Base-by-base conservation (phyloP, 805 yeast genomes). In the Yamadazyma nakazawae region DNA sequence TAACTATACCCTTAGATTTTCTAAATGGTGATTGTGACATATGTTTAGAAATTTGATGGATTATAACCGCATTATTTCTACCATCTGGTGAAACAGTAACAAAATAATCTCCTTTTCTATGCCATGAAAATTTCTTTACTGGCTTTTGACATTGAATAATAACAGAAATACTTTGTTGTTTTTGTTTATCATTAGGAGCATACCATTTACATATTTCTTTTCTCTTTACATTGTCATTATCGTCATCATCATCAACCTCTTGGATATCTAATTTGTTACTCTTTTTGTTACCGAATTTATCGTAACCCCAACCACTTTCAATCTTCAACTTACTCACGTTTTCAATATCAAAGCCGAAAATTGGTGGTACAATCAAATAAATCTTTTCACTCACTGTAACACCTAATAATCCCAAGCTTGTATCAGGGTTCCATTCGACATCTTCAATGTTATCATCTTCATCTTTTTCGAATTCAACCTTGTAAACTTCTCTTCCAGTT, bases 81-180 rank as follows among this genome's bases (percentile, higher is more conserved):
- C 89, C 85, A 43, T 88, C 94, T 43, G 98, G 97, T n/a, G 96
- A 83, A n/a, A 89, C 96, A 3, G 96, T 84, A 53, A 92, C 96
- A 58, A 94, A 88, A 64, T 94, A 94, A 71, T 94, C 99, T 59
- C 99, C 99, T 61, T 87, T 86, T 65, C 97, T 79, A 67, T 94
- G 99, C 99, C 99, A 94, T 54, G 96, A 80, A 18, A 94, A 55
- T 60, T 82, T 84, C 67, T 88, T 90, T 51, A 92, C 80, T 0
- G 87, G 78, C 58, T 76, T 78, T 51, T 82, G 78, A 47, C 78
- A 72, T 44, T 85, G 79, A 41, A 94, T 78, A 16, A 87, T 81
- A 2, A 88, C 84, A 14, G 85, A 79, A 34, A 90, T 82, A 46
- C 96, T 96, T 43, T 78, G 71, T 31, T 63, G 64, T 31, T 76